Evolutionary conservation across 306 rosid species (phyloP), one percentile per base, ranked within the genome.

Genomic region (Cicer judaicum): DNA sequence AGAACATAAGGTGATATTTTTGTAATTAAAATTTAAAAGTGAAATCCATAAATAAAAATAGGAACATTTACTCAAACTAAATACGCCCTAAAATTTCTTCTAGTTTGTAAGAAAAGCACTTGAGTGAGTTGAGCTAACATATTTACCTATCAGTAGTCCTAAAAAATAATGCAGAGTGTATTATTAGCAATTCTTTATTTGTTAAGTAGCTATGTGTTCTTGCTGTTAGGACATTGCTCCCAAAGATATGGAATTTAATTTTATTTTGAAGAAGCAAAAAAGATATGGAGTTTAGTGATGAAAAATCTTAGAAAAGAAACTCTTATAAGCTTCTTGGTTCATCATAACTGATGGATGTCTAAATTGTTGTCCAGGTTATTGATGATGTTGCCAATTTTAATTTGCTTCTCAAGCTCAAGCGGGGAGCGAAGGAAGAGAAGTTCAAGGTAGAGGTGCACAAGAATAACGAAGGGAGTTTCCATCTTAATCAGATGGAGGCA

Each of bases 391-490:
- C 85, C 2, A 90, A 80, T 89, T 88, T 87, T 49, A 77, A 87
- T 76, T 36, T 90, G 80, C 88, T 87, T 24, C 81, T 85, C 47
- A 84, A 85, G 80, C 73, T 88, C 8, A 88, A 89, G 81, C 60
- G 88, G 40, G 92, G 96, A 73, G 79, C 76, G 59, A 88, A 84
- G 68, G 89, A 87, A 81, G 97, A 85, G 79, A 90, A 83, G 76
- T 76, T 81, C 69, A 88, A 88, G 68, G 93, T 70, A 56, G 84
- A 84, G 78, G 87, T 92, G n/a, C 92, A 88, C 76, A 80, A 84
- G 89, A 89, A 83, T 60, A 78, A 73, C 50, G 85, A 88, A 81
- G 97, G 90, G 24, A 78, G 24, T 61, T 85, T 88, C 82, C 84
- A 64, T 78, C 84, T 88, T 34, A 88, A 90, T 75, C 91, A 83